Base-by-base conservation (phyloP, 495 filamentous ascomycete species). In the Polyplosphaeria fusca region DNA sequence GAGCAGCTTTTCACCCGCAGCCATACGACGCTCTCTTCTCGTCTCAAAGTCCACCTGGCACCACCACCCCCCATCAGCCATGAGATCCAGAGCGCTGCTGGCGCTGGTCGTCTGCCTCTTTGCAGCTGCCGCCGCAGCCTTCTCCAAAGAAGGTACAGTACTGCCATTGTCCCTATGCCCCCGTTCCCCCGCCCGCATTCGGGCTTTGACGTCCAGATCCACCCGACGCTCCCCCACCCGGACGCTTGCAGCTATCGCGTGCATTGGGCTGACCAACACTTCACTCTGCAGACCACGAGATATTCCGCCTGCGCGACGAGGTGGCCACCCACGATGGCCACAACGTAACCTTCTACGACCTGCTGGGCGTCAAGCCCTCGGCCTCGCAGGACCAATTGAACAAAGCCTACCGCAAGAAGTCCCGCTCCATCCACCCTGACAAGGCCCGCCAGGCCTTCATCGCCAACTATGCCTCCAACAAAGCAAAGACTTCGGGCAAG, bases 261-360 rank as follows among this genome's bases (percentile, higher is more conserved):
- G 11, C 7, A 7, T 35, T 14, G 20, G 28, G 40, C 55, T 57
- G 58, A 54, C 54, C 44, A n/a, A 19, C 19, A 22, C 40, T 28
- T 60, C 27, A 48, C 25, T 39, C 12, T 49, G 37, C 37, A 96
- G 93, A 99, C 71, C 86, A 92, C 67, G 93, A 99, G 75, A 97
- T 99, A 74, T 99, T 99, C 74, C 85, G 88, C 51, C 78, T 97
- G 52, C 85, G 83, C 59, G 89, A 95, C 74, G 94, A 97, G 66
- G 74, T 99, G 35, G 75, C 81, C 42, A 73, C 82, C 13, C 67
- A 80, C 60, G 91, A 97, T 73, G 94, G 91, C 24, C 51, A 76
- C 45, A 86, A 87, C 55, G 80, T 89, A 47, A 94, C 89, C 54
- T 99, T 97, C 78, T 99, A 99, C 80, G 78, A 93, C 65, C 93